Evolutionary conservation across 2,329 filamentous ascomycete species (phyloP), one percentile per base, ranked within the genome.

Genomic region (Fusarium euwallaceae): DNA sequence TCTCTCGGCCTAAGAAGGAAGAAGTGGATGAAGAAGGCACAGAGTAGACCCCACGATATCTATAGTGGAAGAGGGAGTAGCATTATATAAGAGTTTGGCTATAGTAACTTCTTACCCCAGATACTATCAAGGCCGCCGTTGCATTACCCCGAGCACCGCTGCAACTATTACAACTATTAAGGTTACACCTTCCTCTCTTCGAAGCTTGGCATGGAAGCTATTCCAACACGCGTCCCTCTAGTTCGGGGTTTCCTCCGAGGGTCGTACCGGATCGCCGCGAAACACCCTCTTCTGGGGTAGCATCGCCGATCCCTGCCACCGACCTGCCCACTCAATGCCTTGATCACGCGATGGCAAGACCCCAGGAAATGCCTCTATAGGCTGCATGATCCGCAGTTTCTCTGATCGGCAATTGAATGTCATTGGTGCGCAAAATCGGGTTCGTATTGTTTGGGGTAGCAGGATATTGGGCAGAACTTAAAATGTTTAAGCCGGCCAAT

Each of bases 341-440:
- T 20, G 20, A 41, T 59, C 32, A 37, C 20, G 55, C 22, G 17
- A 27, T 9, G 24, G n/a, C 17, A 43, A 17, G 7, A 34, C 56
- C 34, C 27, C 24, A 34, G 56, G 24, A 29, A 29, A 29, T 27
- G 17, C 36, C 9, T 24, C 37, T 16, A 60, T 20, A 61, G 60
- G 66, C 59, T 56, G 8, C 36, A 14, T 58, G 32, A 64, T 73
- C 71, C 67, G 67, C 71, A 63, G 22, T 43, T 60, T 71, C 22
- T 4, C 16, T 41, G 36, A 41, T 60, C 36, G 37, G 20, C 58
- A 32, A 20, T 27, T 17, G 4, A 14, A 22, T 39, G 12, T 10
- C n/a, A 73, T 74, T 73, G 34, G 71, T 24, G 71, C 71, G 71
- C 71, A 36, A 73, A 51, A 45, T 17, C 22, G 41, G 22, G 24